Conservation (phyloP, 176 grass and related monocot genomes). For the Oryza officinalis region DNA sequence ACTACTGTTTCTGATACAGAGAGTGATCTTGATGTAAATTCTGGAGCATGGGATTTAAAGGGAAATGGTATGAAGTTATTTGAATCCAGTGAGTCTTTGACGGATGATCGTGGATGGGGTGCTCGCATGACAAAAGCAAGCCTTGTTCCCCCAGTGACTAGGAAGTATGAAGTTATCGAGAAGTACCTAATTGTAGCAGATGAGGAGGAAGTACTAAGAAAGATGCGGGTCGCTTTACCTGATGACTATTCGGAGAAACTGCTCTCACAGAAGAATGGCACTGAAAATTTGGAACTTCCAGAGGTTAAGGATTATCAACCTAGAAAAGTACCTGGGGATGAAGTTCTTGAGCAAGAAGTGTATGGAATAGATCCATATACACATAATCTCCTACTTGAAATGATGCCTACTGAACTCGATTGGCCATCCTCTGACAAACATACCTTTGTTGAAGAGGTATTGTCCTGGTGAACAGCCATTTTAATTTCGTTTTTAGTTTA, state of each 20-base stretch:
- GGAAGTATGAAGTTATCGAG: conserved; percentile 95
- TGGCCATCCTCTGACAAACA: conserved; percentile 75
- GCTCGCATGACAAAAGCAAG: conserved; percentile 99
- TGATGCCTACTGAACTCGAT: conserved; percentile 77
- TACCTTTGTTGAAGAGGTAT: conserved; percentile 93
- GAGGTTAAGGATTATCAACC: conserved; percentile 99
- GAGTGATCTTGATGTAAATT: conserved; percentile 77
- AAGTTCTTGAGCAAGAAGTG: conserved; percentile 98
- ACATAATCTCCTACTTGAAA: conserved; percentile 89
- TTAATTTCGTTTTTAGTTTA: conserved; percentile 22
- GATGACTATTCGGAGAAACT: conserved; percentile 97
- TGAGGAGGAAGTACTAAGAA: conserved; percentile 82
- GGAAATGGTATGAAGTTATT: conserved; percentile 60
- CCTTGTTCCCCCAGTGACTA: conserved; percentile 96
- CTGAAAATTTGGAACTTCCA: conserved; percentile 87
- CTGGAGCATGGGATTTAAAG: conserved; percentile 68
- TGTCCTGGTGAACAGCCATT: not conserved
- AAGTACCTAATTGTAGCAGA: conserved; percentile 95
- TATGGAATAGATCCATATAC: conserved; percentile 99
- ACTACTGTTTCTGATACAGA: conserved; percentile 89
- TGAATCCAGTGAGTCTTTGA: conserved; percentile 56
- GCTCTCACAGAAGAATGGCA: conserved; percentile 82
- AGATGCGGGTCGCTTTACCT: conserved; percentile 90
- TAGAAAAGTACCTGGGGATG: conserved; percentile 75
- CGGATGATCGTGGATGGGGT: conserved; percentile 89